Base-by-base conservation (phyloP, 208 protist genomes). In the Angomonas deanei region DNA sequence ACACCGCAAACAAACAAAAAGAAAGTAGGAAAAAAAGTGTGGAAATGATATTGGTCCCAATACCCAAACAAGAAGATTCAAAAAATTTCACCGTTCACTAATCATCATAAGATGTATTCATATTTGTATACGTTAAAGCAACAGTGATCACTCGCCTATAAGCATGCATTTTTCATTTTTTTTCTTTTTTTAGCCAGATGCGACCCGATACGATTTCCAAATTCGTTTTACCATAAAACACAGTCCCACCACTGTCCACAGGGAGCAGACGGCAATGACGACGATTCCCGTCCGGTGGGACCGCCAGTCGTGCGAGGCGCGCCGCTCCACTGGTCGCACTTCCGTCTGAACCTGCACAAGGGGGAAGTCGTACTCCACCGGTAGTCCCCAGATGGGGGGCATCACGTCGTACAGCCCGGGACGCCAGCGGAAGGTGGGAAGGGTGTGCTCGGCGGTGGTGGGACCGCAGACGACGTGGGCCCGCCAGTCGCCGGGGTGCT, bases 391-490 rank as follows among this genome's bases (percentile, higher is more conserved):
- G 8, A 53, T 6, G 47, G 62, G 63, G 8, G 74, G 74, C 74
- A 75, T 73, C 1, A 63, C 58, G 5, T 64, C 58, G 36, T 73
- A 78, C 2, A 70, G 17, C n/a, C 27, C 32, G 0, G 59, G 24
- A 6, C 21, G 53, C 76, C 72, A 78, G 28, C 48, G 4, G 61
- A 82, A 82, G 10, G 46, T 58, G 27, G 23, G 67, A n/a, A 53
- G 47, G n/a, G 10, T 67, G 21, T 67, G 61, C 23, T 66, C 39
- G 19, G 66, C 71, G 36, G 21, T 66, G 36, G 68, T 75, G 3
- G 72, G 77, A 3, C 72, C 72, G 52, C 57, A 68, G 24, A 74
- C 47, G 32, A 79, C 50, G 55, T 71, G 62, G 21, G 23, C 50
- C 50, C 21, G 3, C 50, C 21, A n/a, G 26, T 8, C 21, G 26